Percentiles rank a stretch among this genome's conserved stretches.
Evolutionary conservation across 768 basidiomycete species (phyloP).

Genomic region (Rubroboletus pulcherrimus): DNA sequence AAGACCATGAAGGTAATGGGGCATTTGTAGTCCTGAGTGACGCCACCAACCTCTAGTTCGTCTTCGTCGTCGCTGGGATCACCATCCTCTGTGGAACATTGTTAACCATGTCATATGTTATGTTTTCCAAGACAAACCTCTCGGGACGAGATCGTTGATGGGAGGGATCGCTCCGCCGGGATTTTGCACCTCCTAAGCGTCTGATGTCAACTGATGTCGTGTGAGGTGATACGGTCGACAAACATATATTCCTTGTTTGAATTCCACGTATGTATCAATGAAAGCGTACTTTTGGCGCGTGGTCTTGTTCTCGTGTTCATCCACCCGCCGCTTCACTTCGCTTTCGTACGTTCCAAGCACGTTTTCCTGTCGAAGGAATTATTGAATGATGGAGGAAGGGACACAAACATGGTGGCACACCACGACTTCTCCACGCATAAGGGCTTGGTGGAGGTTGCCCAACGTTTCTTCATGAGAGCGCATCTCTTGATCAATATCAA

Average conservation of each 20-base stretch:
- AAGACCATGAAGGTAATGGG: slow-evolving; percentile 70
- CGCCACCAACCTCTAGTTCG: slow-evolving; percentile 84
- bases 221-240: slow-evolving; percentile 22
- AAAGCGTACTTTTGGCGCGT: slow-evolving; percentile 78
- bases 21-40: slow-evolving; percentile 79
- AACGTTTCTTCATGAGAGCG: slow-evolving; percentile 51
- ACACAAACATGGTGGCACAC: slow-evolving; percentile 36
- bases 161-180: slow-evolving; percentile 72
- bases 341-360: slow-evolving; percentile 48
- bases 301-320: slow-evolving; percentile 56
- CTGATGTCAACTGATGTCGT: slow-evolving; percentile 5
- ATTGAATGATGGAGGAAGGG: not conserved
- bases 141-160: slow-evolving; percentile 64
- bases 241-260: slow-evolving; percentile 68
- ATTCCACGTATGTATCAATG: slow-evolving; percentile 52
- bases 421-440: slow-evolving; percentile 55
- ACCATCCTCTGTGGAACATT: slow-evolving; percentile 54
- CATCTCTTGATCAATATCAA: slow-evolving; percentile 67
- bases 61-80: slow-evolving; percentile 84
- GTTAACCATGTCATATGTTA: not conserved
- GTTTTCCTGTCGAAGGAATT: slow-evolving; percentile 41
- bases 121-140: slow-evolving; percentile 43
- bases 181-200: slow-evolving; percentile 58
- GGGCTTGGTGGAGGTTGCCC: slow-evolving; percentile 50
- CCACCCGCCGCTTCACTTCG: slow-evolving; percentile 39